A percentile compares a stretch with the other conserved stretches of the same genome.
Evolutionary conservation across 164 flowering plant genomes (phyloP).

Genomic region (Magnolia kwangsiensis): DNA sequence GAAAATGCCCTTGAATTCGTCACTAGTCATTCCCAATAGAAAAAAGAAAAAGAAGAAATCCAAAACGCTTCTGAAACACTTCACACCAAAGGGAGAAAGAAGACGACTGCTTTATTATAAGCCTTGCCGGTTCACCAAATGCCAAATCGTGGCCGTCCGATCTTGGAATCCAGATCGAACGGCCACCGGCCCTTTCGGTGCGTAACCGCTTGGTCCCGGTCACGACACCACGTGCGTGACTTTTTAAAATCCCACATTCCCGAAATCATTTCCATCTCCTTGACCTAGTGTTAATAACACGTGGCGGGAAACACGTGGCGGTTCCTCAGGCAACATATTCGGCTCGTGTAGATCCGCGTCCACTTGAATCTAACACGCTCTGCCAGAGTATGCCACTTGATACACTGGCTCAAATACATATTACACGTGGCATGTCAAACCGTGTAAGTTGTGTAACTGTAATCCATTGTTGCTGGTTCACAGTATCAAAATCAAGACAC

Average conservation of each 20-base stretch:
- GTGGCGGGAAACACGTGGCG: not conserved
- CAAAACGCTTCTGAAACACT: not conserved
- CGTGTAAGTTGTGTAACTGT: too few species aligned
- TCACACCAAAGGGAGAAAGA: not conserved
- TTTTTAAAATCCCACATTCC: not conserved
- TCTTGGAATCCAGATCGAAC: not conserved
- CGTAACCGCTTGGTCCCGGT: not conserved
- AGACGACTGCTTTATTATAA: not conserved
- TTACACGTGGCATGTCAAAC: too few species aligned
- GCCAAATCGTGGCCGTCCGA: not conserved
- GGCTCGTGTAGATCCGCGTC: not conserved
- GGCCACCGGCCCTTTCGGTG: not conserved
- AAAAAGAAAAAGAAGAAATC: not conserved
- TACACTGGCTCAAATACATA: too few species aligned
- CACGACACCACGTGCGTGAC: not conserved
- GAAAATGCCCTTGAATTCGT: conserved; percentile 4
- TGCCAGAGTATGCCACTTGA: too few species aligned
- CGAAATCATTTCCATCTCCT: not conserved
- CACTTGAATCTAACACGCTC: too few species aligned
- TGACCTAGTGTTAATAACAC: not conserved
- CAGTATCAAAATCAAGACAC: too few species aligned
- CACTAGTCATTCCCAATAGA: not conserved
- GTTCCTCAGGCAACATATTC: not conserved
- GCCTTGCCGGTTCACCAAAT: not conserved
- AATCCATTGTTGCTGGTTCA: too few species aligned